Conservation (phyloP, 2,329 filamentous ascomycete species). For the Aspergillus sp. region DNA sequence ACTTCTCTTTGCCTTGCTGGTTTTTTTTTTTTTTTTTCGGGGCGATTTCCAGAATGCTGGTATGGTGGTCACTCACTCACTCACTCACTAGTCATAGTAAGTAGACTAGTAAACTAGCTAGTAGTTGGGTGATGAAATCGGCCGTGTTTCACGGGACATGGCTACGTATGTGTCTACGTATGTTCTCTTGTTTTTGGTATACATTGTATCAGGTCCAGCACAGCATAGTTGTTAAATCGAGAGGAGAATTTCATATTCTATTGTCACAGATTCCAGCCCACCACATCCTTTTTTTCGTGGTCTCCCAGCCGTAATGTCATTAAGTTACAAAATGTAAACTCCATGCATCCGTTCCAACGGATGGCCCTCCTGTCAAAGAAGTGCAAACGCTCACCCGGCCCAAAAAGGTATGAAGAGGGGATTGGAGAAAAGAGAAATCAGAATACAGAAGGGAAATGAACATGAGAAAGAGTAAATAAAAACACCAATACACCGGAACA, state of each 20-base stretch:
- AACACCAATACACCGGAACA: slow-evolving; percentile 43
- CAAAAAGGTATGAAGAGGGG: slow-evolving; percentile 27
- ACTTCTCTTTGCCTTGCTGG: too few species aligned
- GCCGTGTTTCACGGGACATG: too few species aligned
- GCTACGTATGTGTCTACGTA: neutral
- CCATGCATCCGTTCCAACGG: slow-evolving; percentile 27
- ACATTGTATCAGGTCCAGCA: neutral
- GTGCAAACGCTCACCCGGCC: slow-evolving; percentile 22
- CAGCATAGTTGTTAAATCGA: slow-evolving; percentile 28
- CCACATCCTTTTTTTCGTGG: slow-evolving; percentile 37
- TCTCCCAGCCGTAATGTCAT: slow-evolving; percentile 43
- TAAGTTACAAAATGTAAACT: slow-evolving; percentile 42
- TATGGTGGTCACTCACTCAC: too few species aligned
- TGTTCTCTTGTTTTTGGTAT: too few species aligned
- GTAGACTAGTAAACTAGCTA: neutral
- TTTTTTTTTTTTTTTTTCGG: too few species aligned
- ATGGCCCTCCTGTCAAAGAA: slow-evolving; percentile 18
- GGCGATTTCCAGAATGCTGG: too few species aligned
- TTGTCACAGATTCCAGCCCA: slow-evolving; percentile 41
- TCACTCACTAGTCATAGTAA: too few species aligned
- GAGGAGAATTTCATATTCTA: slow-evolving; percentile 47
- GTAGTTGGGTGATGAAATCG: too few species aligned
- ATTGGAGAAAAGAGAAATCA: slow-evolving; percentile 14
- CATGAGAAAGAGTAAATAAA: slow-evolving; percentile 26
- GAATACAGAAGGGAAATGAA: slow-evolving; percentile 15